Percentiles rank a stretch among this genome's conserved stretches.
These are phyloP conservation scores for Globisporangium recalcitrans DNA, from an alignment of 352 stramenopile species.

Conservation along the genomic window DNA sequence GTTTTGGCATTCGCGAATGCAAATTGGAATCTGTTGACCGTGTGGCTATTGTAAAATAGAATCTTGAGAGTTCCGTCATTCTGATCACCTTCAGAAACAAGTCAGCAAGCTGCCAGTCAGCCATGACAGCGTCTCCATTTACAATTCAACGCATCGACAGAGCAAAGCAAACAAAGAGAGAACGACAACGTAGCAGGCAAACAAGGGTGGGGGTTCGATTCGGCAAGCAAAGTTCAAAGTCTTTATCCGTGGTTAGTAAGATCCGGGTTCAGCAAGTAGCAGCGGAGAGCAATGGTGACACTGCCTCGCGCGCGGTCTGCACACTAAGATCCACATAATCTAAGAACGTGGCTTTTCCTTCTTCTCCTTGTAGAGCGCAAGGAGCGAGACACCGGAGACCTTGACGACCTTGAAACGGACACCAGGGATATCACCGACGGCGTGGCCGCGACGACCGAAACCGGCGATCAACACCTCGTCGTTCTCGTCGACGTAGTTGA, in stretches of 20 bases:
- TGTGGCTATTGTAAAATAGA: too few relatives aligned
- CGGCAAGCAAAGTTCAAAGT: conserved; percentile 20
- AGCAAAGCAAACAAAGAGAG: background rate
- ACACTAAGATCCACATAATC: conserved; percentile 33
- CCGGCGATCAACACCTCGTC: conserved; percentile 99
- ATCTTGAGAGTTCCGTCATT: too few relatives aligned
- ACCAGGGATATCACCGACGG: conserved; percentile 99
- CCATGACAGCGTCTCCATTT: background rate
- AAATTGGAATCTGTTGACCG: too few relatives aligned
- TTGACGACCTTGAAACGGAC: conserved; percentile 99
- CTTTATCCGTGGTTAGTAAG: conserved; percentile 20
- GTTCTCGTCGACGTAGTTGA: conserved; percentile 99
- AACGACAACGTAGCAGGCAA: background rate
- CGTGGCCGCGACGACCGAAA: conserved; percentile 99
- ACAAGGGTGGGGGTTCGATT: conserved; percentile 3
- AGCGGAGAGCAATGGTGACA: too few relatives aligned
- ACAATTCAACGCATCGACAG: background rate
- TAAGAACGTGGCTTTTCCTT: conserved; percentile 99
- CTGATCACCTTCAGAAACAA: background rate
- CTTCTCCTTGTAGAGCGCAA: conserved; percentile 99
- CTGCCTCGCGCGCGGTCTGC: background rate
- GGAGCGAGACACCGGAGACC: conserved; percentile 98
- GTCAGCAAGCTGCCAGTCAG: background rate
- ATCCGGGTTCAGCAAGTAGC: conserved; percentile 9
- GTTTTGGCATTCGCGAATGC: too few relatives aligned